phyloP scores from a whole-genome alignment of 352 stramenopile species.

The Pythium myriotylum region DNA sequence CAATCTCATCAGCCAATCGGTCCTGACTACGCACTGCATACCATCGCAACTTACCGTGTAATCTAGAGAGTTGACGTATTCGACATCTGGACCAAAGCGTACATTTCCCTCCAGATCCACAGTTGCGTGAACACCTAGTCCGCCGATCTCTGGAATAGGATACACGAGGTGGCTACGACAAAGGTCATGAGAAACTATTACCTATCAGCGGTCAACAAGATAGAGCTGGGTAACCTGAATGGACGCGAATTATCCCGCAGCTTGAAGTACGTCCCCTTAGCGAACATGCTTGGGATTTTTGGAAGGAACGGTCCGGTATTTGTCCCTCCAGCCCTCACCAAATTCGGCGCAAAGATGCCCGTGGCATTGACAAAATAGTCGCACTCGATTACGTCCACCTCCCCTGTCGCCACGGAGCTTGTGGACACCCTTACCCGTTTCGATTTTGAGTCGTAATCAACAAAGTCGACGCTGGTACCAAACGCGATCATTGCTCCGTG shows the following conservation, averaged over 20 bases:
- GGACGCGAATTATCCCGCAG: slow-evolving; percentile 50
- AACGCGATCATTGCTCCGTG: slow-evolving; percentile 85
- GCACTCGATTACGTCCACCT: slow-evolving; percentile 76
- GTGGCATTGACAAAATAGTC: slow-evolving; percentile 93
- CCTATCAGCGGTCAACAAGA: no score
- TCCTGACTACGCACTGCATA: no score
- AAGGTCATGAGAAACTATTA: no score
- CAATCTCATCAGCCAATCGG: not conserved
- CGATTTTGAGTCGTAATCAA: slow-evolving; percentile 29
- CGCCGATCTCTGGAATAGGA: slow-evolving; percentile 93
- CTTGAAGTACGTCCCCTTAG: slow-evolving; percentile 97
- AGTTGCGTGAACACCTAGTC: slow-evolving; percentile 96
- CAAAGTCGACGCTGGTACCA: slow-evolving; percentile 58
- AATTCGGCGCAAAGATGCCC: slow-evolving; percentile 76
- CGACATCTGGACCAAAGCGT: slow-evolving; percentile 96
- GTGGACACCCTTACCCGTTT: slow-evolving; percentile 1
- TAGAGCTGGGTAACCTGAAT: no score
- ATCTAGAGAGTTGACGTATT: slow-evolving; percentile 92
- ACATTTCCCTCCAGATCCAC: slow-evolving; percentile 92
- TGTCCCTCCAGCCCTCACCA: slow-evolving; percentile 23
- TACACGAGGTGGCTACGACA: slow-evolving; percentile 91
- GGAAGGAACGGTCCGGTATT: slow-evolving; percentile 18
- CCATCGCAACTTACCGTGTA: slow-evolving; percentile 74
- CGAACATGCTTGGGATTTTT: slow-evolving; percentile 72
- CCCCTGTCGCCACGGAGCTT: slow-evolving; percentile 40